A percentile compares a stretch with the other conserved stretches of the same genome.
Conservation (phyloP, 768 basidiomycete species). For the Panellus pusillus region DNA sequence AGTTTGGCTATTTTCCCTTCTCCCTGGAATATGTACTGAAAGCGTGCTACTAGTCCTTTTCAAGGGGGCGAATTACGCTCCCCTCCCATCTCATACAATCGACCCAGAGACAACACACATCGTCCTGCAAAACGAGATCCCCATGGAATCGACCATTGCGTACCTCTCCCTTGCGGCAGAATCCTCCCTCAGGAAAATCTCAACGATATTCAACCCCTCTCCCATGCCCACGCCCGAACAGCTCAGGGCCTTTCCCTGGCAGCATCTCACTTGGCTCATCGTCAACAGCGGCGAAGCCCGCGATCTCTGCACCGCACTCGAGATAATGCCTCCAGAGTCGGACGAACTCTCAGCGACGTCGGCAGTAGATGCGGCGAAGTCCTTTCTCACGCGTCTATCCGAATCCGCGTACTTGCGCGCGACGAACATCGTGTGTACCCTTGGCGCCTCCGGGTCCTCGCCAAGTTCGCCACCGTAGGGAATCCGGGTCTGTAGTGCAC, state of each 20-base stretch:
- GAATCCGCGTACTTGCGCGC: constrained; percentile 27
- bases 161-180: constrained; percentile 34
- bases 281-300: constrained; percentile 54
- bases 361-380: constrained; percentile 1
- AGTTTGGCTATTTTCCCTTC: constrained; percentile 25
- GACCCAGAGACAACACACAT: constrained; percentile 47
- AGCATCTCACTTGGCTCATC: constrained; percentile 52
- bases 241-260: constrained; percentile 49
- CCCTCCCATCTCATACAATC: constrained; percentile 30
- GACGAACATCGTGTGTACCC: constrained; percentile 57
- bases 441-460: constrained; percentile 54
- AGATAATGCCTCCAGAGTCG: constrained; percentile 18
- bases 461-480: constrained; percentile 35
- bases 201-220: constrained; percentile 57
- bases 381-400: constrained; percentile 11
- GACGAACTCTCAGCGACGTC: not conserved
- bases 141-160: constrained; percentile 39
- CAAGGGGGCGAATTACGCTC: constrained; percentile 57
- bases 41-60: constrained; percentile 44
- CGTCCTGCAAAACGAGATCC: constrained; percentile 63
- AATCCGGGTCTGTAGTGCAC: constrained; percentile 28
- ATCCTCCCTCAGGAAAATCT: constrained; percentile 12
- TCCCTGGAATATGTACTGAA: not conserved
- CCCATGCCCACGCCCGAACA: constrained; percentile 46
- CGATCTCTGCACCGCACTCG: constrained; percentile 32